Base-by-base conservation (phyloP, 257 asterid species). In the Solanum chilense region DNA sequence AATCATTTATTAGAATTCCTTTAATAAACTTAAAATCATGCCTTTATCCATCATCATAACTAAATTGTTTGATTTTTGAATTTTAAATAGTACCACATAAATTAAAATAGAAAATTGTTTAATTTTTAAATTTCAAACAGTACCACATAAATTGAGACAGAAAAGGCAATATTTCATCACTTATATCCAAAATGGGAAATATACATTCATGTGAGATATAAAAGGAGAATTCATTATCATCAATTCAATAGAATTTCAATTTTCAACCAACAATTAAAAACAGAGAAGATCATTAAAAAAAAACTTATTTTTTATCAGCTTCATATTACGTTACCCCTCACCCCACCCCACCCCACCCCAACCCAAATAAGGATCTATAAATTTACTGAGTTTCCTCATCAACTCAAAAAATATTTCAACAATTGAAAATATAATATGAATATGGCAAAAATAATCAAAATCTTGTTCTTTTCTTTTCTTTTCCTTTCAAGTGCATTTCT, bases 401-500 rank as follows among this genome's bases (percentile, higher is more conserved):
- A 78, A 78, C 37, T 74, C 7, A 16, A 16, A 15, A 45, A 78
- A 78, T 18, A 76, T 44, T 78, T 44, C 62, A 74, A 44, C 83
- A 16, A 62, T 75, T n/a, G 82, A 14, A 13, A 13, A 76, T 76
- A 76, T 76, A n/a, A 33, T 71, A 68, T 44, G 64, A 78, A 78
- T 16, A 78, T 78, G 84, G 10, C 41, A 45, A 31, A 64, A 78
- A 37, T 41, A 37, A 44, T 56, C 10, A 78, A 78, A 45, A 25
- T 45, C 5, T 25, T 78, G 15, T 78, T 45, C 41, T 25, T 78
- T 25, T 78, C 39, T 14, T 44, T 25, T 78, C 25, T 78, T 25
- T 78, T 78, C 84, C 64, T 78, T 78, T 45, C 84, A 45, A 78
- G 16, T 23, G 87, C 91, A 87, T 86, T 75, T 73, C 64, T 86